Conservation (phyloP, 2,329 filamentous ascomycete species). For the Monilinia polystroma region DNA sequence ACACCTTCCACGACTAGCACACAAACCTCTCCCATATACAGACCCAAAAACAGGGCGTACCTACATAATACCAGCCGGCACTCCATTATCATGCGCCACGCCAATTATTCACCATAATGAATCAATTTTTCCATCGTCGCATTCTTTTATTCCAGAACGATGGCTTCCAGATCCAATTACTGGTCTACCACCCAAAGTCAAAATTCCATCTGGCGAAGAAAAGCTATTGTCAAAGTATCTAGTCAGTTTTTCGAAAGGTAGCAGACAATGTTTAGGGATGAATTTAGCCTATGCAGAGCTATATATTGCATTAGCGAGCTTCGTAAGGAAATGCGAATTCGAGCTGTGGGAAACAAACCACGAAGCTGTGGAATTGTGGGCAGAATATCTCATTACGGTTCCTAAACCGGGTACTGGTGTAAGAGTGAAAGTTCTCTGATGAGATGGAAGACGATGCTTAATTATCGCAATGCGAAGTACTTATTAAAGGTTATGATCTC, state of each 20-base stretch:
- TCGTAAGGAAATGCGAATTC: constrained; percentile 16
- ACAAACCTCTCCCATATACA: constrained; percentile 26
- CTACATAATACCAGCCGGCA: constrained; percentile 37
- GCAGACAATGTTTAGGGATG: constrained; percentile 45
- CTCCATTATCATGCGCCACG: constrained; percentile 44
- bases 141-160: constrained; percentile 45
- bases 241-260: constrained; percentile 47
- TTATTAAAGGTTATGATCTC: background rate
- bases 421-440: constrained; percentile 18
- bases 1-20: constrained; percentile 36
- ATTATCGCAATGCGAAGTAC: background rate
- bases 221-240: constrained; percentile 37
- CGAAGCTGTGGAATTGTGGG: constrained; percentile 16
- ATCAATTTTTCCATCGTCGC: constrained; percentile 42
- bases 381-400: background rate
- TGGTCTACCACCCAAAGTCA: constrained; percentile 10
- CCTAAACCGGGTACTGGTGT: constrained; percentile 16
- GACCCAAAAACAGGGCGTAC: constrained; percentile 26
- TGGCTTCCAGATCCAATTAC: constrained; percentile 41
- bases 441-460: too few relatives aligned
- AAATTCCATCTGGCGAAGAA: constrained; percentile 3
- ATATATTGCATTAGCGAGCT: constrained; percentile 19
- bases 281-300: constrained; percentile 28
- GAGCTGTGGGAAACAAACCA: constrained; percentile 14
- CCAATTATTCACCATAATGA: constrained; percentile 45